These are phyloP conservation scores for Ajuga chamaepitys DNA, from an alignment of 257 asterid species.

Conservation along the genomic window DNA sequence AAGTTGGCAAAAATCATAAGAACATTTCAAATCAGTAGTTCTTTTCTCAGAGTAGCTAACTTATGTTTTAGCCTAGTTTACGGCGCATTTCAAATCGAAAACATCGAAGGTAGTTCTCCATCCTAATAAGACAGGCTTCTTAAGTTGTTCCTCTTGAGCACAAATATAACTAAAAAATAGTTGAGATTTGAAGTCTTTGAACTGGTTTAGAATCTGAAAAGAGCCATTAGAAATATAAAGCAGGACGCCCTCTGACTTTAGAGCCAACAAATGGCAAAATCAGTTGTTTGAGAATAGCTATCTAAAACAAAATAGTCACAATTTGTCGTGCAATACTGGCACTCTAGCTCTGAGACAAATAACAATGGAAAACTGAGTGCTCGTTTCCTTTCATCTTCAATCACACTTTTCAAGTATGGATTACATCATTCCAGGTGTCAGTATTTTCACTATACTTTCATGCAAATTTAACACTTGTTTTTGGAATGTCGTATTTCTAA, in stretches of 20 bases:
- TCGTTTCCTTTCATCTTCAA: not conserved
- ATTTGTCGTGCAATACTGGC: not conserved
- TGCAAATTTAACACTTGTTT: not conserved
- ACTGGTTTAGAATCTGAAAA: conserved; percentile 6
- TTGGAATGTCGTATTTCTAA: not conserved
- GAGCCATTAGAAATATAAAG: not conserved
- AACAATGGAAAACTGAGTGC: not conserved
- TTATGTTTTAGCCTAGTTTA: not conserved
- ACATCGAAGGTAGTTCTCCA: not conserved
- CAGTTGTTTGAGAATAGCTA: not conserved
- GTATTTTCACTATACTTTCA: not conserved
- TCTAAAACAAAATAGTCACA: not conserved
- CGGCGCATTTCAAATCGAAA: not conserved
- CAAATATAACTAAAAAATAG: not conserved
- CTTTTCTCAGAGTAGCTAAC: not conserved
- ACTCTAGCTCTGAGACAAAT: not conserved
- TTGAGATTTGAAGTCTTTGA: not conserved
- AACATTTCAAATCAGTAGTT: not conserved
- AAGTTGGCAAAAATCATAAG: not conserved
- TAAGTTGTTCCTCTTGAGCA: not conserved
- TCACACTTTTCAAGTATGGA: no score
- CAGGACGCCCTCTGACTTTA: not conserved
- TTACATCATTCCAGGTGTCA: no score
- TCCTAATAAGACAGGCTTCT: not conserved
- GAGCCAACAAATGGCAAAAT: not conserved